Evolutionary conservation across 805 yeast genomes (phyloP).

Genomic region (Wickerhamomyces xylosicus): DNA sequence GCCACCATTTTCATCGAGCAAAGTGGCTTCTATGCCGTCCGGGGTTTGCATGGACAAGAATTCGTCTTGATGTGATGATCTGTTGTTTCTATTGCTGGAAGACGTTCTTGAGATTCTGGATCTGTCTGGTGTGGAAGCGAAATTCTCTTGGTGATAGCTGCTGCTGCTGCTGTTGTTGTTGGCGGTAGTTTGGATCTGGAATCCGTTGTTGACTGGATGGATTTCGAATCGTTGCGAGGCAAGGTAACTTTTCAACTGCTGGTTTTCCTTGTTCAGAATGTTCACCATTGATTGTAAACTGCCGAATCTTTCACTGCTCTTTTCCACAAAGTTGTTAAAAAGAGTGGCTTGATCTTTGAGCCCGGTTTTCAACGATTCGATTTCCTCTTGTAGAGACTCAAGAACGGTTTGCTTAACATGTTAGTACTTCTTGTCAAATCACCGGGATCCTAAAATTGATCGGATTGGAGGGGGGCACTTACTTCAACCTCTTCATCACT

Average conservation of each 20-base stretch:
- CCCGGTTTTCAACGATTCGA: not conserved
- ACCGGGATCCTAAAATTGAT: too few species aligned
- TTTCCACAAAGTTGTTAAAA: constrained; percentile 14
- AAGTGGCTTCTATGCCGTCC: too few species aligned
- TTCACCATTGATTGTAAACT: constrained; percentile 16
- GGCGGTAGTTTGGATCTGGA: constrained; percentile 5
- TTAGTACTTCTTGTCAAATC: not conserved
- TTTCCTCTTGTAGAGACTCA: not conserved
- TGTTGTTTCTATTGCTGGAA: constrained; percentile 4
- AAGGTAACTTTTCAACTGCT: constrained; percentile 14
- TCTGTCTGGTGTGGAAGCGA: constrained; percentile 1
- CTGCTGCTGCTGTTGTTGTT: constrained; percentile 4
- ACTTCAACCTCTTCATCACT: too few species aligned
- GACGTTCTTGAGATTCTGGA: too few species aligned
- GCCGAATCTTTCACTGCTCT: constrained; percentile 13
- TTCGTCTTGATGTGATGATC: constrained; percentile 1
- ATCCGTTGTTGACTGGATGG: constrained; percentile 13
- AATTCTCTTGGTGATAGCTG: constrained; percentile 5
- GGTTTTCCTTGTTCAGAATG: constrained; percentile 17
- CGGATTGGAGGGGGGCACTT: not conserved
- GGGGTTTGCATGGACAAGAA: too few species aligned
- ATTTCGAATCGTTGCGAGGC: constrained; percentile 15
- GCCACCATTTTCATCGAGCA: too few species aligned
- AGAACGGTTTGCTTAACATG: not conserved
- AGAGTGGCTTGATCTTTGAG: not conserved